Conservation (phyloP, 1,139 yeast species). For the Hyphopichia buzzinii region DNA sequence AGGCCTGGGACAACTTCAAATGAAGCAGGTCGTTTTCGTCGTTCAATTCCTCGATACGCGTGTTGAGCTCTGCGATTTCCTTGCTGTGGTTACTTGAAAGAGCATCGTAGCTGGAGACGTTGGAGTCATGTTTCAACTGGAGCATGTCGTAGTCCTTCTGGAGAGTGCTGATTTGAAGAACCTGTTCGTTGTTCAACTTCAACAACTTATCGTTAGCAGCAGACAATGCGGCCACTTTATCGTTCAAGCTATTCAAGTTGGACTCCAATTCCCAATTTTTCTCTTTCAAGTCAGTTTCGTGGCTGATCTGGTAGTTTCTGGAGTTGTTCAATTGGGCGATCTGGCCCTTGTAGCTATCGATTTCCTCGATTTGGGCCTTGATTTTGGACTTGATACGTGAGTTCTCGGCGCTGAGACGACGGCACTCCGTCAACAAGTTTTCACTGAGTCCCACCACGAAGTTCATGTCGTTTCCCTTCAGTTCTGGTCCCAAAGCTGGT, state of each 20-base stretch:
- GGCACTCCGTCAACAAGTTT: constrained; percentile 72
- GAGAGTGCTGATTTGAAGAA: constrained; percentile 24
- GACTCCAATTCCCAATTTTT: constrained; percentile 79
- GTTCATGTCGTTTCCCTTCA: constrained; percentile 64
- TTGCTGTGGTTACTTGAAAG: constrained; percentile 31
- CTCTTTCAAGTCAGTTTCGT: constrained; percentile 57
- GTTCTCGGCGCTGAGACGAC: constrained; percentile 72
- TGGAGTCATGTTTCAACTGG: constrained; percentile 36
- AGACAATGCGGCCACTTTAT: constrained; percentile 34
- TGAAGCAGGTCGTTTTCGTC: constrained; percentile 63
- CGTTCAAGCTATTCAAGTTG: constrained; percentile 49
- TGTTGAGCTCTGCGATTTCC: constrained; percentile 48
- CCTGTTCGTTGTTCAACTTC: constrained; percentile 31
- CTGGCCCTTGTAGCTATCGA: constrained; percentile 37
- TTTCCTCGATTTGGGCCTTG: constrained; percentile 42
- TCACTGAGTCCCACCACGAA: constrained; percentile 85
- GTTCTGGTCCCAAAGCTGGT: constrained; percentile 42
- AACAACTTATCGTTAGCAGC: constrained; percentile 30
- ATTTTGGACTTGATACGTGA: constrained; percentile 47
- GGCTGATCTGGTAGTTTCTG: constrained; percentile 27
- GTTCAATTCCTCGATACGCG: constrained; percentile 54
- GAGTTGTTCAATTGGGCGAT: constrained; percentile 30
- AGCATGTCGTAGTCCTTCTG: constrained; percentile 52
- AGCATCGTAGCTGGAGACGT: constrained; percentile 35
- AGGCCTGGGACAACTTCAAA: constrained; percentile 26